Evolutionary conservation across 495 filamentous ascomycete species (phyloP).

Genomic region (Collariella sp.): DNA sequence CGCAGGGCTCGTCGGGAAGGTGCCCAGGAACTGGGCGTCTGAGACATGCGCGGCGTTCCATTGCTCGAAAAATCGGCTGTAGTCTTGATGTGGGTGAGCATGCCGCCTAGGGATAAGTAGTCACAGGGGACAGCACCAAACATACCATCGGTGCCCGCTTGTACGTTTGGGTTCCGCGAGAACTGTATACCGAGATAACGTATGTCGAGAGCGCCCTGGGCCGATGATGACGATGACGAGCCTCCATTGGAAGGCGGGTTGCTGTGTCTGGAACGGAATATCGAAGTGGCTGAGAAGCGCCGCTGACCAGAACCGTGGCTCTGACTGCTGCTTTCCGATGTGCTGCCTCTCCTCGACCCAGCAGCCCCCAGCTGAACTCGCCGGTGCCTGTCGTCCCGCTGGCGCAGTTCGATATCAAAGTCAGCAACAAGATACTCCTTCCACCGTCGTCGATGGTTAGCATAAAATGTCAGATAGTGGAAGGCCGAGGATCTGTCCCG

Average conservation of each 20-base stretch:
- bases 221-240: conserved; percentile 8
- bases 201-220: conserved; percentile 15
- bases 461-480: conserved; percentile 29
- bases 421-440: conserved; percentile 28
- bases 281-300: conserved; percentile 24
- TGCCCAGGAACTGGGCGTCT: conserved; percentile 22
- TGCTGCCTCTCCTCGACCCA: conserved; percentile 24
- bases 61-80: conserved; percentile 21
- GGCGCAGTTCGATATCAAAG: conserved; percentile 26
- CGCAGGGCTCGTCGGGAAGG: conserved; percentile 22
- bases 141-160: conserved; percentile 20
- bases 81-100: conserved; percentile 20
- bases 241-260: not conserved
- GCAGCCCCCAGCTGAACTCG: conserved; percentile 24
- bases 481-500: conserved; percentile 27
- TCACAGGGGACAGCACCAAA: not conserved
- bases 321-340: conserved; percentile 16
- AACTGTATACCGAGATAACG: conserved; percentile 32
- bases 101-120: not conserved
- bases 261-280: conserved; percentile 18
- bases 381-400: conserved; percentile 27
- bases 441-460: conserved; percentile 27
- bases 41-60: conserved; percentile 26
- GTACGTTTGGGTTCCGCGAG: conserved; percentile 20
- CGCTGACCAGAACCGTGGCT: conserved; percentile 13